These are phyloP conservation scores for Ogataea glucozyma DNA, from an alignment of 805 yeast species.

Conservation along the genomic window DNA sequence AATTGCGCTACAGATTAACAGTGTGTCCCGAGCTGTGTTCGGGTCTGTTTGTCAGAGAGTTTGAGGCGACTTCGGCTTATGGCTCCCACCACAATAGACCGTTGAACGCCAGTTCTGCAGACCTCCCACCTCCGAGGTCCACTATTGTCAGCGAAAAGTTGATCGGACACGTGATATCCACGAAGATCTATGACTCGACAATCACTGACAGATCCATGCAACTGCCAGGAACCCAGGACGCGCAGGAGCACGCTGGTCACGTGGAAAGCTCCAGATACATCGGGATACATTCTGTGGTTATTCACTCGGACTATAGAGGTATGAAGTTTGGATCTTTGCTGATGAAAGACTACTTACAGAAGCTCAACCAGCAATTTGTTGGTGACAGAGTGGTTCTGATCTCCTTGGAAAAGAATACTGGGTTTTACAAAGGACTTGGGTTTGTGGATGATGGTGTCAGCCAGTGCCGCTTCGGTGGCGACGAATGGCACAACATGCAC, in stretches of 20 bases:
- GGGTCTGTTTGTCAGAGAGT: slow-evolving; percentile 80
- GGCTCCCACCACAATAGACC: slow-evolving; percentile 10
- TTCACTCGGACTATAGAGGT: slow-evolving; percentile 77
- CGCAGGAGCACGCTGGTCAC: slow-evolving; percentile 55
- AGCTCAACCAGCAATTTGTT: slow-evolving; percentile 81
- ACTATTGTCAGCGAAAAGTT: slow-evolving; percentile 60
- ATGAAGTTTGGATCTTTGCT: slow-evolving; percentile 80
- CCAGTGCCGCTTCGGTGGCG: slow-evolving; percentile 57
- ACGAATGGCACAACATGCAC: slow-evolving; percentile 60
- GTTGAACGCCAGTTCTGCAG: slow-evolving; percentile 27
- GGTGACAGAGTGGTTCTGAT: slow-evolving; percentile 76
- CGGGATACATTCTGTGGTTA: slow-evolving; percentile 80
- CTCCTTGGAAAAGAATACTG: slow-evolving; percentile 65
- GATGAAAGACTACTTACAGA: slow-evolving; percentile 87
- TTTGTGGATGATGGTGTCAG: slow-evolving; percentile 71
- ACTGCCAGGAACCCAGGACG: slow-evolving; percentile 42
- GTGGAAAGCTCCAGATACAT: slow-evolving; percentile 70
- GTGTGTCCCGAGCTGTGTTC: slow-evolving; percentile 89
- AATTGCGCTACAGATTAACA: slow-evolving; percentile 65
- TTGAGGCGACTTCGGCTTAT: slow-evolving; percentile 32
- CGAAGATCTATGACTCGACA: slow-evolving; percentile 53
- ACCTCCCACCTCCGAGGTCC: slow-evolving; percentile 45
- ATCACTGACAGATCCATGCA: slow-evolving; percentile 64
- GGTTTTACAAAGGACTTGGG: slow-evolving; percentile 82
- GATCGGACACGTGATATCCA: slow-evolving; percentile 79